phyloP scores from a whole-genome alignment of 2,329 filamentous ascomycete genomes.

The Aspergillus sp. region DNA sequence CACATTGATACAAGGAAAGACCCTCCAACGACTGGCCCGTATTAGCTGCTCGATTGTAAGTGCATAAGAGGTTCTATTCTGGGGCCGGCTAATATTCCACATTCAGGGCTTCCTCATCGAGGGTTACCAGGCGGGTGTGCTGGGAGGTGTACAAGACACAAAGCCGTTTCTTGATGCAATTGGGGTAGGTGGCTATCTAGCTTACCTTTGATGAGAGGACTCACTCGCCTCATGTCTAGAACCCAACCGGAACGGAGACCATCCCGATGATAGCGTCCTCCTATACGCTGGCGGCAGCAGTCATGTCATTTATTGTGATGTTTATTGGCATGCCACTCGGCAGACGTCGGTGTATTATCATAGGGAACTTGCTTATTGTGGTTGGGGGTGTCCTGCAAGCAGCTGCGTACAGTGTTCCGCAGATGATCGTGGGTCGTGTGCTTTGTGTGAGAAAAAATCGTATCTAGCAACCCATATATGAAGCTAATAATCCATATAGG shows the following conservation, averaged over 20 bases:
- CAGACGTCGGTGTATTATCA: constrained; percentile 13
- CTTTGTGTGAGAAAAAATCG: constrained; percentile 7
- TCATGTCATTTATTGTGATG: constrained; percentile 25
- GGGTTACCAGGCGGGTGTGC: constrained; percentile 26
- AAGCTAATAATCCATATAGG: not conserved
- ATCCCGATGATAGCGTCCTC: constrained; percentile 24
- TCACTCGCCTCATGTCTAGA: not conserved
- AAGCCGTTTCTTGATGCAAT: constrained; percentile 20
- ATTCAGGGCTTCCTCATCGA: constrained; percentile 24
- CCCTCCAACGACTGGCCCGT: not conserved
- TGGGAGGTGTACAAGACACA: constrained; percentile 21
- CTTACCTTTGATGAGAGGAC: not conserved
- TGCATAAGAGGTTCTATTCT: no score
- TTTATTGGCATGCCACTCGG: constrained; percentile 24
- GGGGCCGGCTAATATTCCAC: no score
- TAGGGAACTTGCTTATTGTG: constrained; percentile 27
- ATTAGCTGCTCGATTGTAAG: not conserved
- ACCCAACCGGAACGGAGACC: constrained; percentile 1
- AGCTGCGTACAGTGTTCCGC: constrained; percentile 25
- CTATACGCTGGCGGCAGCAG: constrained; percentile 17
- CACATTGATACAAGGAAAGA: not conserved
- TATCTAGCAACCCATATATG: not conserved
- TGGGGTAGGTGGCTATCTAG: constrained; percentile 2
- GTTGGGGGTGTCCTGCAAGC: constrained; percentile 30
- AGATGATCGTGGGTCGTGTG: constrained; percentile 29